Evolutionary conservation across 768 basidiomycete species (phyloP), one percentile per base, ranked within the genome.

Genomic region (Kwoniella dendrophila): DNA sequence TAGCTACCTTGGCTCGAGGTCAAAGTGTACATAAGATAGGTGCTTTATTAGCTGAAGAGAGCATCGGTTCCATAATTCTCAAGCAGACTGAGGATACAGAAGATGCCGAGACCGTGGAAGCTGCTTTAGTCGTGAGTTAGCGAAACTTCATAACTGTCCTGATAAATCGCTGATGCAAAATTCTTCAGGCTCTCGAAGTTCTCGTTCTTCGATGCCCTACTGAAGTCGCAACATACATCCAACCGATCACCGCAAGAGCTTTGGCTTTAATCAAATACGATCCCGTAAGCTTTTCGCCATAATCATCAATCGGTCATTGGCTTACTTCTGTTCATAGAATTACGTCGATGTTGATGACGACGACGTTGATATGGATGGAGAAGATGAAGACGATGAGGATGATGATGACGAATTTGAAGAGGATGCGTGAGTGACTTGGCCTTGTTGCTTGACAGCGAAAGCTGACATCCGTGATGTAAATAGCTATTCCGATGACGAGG

Each of bases 401-500:
- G n/a, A n/a, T 0, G 91, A 90, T 0, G 90, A 90, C 3, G 90
- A 88, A 26, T 87, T 84, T 18, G 90, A 88, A 22, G 84, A 88
- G 22, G 88, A 89, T 67, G 88, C 90, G 88, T 89, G 71, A 72
- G 88, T 80, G 12, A 18, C 32, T 64, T 45, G 38, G 48, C 45
- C 38, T 14, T 30, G 2, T 3, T 1, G 11, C 4, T 33, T 50
- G 18, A 2, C 32, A 16, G 12, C 30, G 26, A 36, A 54, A 10
- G 34, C 36, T 14, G 20, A 33, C 24, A n/a, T 63, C 4, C 44
- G 22, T 18, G 3, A 22, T 26, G 29, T 12, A 14, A 10, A 27
- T 67, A 94, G 91, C 66, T 97, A 96, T 78, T 92, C 92, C 5
- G 96, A 99, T 70, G 96, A 99, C 60, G 96, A 98, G 78, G 96